Evolutionary conservation across 2,329 filamentous ascomycete species (phyloP), one percentile per base, ranked within the genome.

Genomic region (Neoascochyta sp.): DNA sequence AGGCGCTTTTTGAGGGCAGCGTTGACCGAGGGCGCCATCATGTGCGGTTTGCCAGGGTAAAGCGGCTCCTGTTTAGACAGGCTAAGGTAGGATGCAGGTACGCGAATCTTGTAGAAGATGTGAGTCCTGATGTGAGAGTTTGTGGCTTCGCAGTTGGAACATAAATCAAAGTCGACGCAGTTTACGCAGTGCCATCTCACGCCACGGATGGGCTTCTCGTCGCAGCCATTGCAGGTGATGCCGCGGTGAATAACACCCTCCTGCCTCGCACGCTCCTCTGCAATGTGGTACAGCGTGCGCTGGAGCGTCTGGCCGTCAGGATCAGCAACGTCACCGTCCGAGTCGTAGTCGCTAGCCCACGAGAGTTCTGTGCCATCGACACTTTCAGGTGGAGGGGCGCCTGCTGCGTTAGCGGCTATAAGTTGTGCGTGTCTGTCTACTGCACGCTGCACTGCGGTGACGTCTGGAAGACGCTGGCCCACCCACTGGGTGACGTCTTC

Each of bases 121-220:
- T 98, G 92, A 2, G 88, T 95, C 61, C 90, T 93, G 53, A 76
- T 80, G 57, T 95, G 90, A 2, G 81, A 65, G 13, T 78, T 77
- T 4, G 85, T 78, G 10, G 75, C 70, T 65, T 98, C 90, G 65
- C 92, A 98, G 6, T 81, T 81, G 57, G 95, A 88, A 68, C 92
- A 98, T 2, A 98, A 77, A 58, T 98, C 92, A 57, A 88, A 96
- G 63, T 98, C 90, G 44, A 86, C 80, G 59, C 92, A 98, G 66
- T 98, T 96, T 49, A 88, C 82, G 64, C 92, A 98, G 37, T 89
- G 83, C 67, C 94, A 98, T 34, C 92, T 79, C 39, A 95, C 83
- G 10, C 92, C 92, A 29, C 86, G 82, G 39, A 98, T 96, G 9
- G 92, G 90, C 27, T 86, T 80, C 51, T 84, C 80, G 32, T 85